A percentile compares a stretch with the other conserved stretches of the same genome.
These are phyloP conservation scores for Trichoderma oligosporum DNA, from an alignment of 2,329 filamentous ascomycete species.

Conservation along the genomic window DNA sequence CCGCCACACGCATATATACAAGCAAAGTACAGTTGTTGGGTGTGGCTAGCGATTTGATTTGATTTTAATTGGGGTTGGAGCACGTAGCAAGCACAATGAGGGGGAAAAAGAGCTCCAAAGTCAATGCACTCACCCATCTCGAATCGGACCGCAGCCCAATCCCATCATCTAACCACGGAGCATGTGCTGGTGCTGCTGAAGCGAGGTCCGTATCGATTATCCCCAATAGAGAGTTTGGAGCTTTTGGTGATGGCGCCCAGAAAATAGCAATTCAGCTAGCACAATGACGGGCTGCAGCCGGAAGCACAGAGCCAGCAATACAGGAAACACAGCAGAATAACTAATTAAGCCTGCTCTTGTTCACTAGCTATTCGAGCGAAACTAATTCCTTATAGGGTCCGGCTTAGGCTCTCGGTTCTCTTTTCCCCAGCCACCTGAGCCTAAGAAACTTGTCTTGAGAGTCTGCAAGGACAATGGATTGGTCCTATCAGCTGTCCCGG, in stretches of 20 bases:
- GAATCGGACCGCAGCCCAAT: conserved; percentile 26
- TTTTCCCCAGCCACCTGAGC: conserved; percentile 12
- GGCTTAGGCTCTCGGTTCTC: not conserved
- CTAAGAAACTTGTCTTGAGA: conserved; percentile 13
- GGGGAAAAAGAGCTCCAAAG: not conserved
- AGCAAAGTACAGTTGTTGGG: too few species aligned
- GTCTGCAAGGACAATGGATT: conserved; percentile 15
- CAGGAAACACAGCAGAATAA: conserved; percentile 16
- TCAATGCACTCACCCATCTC: conserved; percentile 28
- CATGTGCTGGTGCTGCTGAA: conserved; percentile 23
- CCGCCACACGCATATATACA: not conserved
- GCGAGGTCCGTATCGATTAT: conserved; percentile 3
- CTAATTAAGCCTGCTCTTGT: conserved; percentile 11
- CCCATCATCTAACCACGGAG: conserved; percentile 22
- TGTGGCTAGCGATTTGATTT: too few species aligned
- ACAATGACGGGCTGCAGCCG: conserved; percentile 17
- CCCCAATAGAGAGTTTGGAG: not conserved
- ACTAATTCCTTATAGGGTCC: conserved; percentile 16
- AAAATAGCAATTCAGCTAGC: conserved; percentile 10
- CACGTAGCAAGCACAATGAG: too few species aligned
- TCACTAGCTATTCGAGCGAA: conserved; percentile 10
- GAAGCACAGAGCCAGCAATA: conserved; percentile 7
- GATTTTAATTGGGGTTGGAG: too few species aligned
- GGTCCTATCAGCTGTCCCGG: conserved; percentile 14
- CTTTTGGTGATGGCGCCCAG: not conserved